Percentiles rank a stretch among this genome's conserved stretches.
Conservation (phyloP, 306 rosid genomes). For the Rosa rugosa region DNA sequence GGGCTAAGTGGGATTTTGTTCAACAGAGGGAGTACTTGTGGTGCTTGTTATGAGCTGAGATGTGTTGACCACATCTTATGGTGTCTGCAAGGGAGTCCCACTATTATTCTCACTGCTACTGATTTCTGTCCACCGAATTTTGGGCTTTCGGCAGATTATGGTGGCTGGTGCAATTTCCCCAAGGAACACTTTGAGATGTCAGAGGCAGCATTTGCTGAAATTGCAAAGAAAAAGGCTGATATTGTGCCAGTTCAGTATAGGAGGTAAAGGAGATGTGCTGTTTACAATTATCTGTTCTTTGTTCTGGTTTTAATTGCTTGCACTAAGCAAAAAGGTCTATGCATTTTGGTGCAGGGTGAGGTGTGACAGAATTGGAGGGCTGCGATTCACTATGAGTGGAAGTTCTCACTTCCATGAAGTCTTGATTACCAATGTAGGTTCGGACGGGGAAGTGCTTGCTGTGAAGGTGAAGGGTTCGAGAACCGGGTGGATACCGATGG, state of each 20-base stretch:
- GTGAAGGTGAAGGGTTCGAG: slow-evolving; percentile 95
- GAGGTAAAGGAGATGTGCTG: slow-evolving; percentile 47
- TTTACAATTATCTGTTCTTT: neutral
- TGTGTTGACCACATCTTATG: slow-evolving; percentile 94
- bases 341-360: slow-evolving; percentile 60
- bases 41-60: slow-evolving; percentile 92
- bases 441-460: slow-evolving; percentile 81
- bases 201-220: slow-evolving; percentile 72
- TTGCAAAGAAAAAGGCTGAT: slow-evolving; percentile 79
- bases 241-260: slow-evolving; percentile 88
- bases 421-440: slow-evolving; percentile 74
- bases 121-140: slow-evolving; percentile 95
- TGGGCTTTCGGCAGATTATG: slow-evolving; percentile 86
- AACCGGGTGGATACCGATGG: slow-evolving; percentile 97
- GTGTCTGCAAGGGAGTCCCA: slow-evolving; percentile 89
- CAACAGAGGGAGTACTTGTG: slow-evolving; percentile 82
- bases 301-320: slow-evolving; percentile 8
- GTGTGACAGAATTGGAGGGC: slow-evolving; percentile 77
- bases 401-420: slow-evolving; percentile 73
- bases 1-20: slow-evolving; percentile 87
- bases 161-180: slow-evolving; percentile 99
- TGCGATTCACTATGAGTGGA: slow-evolving; percentile 76
- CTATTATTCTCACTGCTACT: slow-evolving; percentile 79
- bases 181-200: slow-evolving; percentile 94
- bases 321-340: slow-evolving; percentile 19